These are phyloP conservation scores for Termitomyces sp. DNA, from an alignment of 768 basidiomycete species.

Conservation along the genomic window DNA sequence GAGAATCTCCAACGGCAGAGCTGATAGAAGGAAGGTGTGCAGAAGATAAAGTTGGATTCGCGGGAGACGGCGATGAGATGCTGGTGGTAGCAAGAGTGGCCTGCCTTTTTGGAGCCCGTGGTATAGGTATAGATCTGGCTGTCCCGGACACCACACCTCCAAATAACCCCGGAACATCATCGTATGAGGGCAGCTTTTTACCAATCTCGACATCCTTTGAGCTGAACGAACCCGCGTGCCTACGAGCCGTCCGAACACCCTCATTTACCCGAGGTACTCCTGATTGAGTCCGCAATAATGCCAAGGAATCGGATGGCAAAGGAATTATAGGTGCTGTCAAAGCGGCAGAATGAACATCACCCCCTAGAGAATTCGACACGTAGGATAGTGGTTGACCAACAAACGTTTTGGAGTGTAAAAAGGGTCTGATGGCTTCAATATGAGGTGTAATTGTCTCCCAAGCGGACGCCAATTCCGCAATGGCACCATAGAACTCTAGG, in stretches of 20 bases:
- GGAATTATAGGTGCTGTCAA: neutral
- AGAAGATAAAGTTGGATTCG: slow-evolving; percentile 32
- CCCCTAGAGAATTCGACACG: neutral
- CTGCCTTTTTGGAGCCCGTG: slow-evolving; percentile 49
- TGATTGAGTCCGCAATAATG: slow-evolving; percentile 7
- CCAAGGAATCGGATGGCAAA: slow-evolving; percentile 14
- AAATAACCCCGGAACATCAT: slow-evolving; percentile 31
- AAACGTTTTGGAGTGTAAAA: slow-evolving; percentile 36
- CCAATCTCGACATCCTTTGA: slow-evolving; percentile 89
- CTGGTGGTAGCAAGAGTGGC: slow-evolving; percentile 31
- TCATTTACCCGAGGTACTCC: slow-evolving; percentile 17
- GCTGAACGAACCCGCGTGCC: slow-evolving; percentile 95
- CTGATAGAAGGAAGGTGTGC: slow-evolving; percentile 8
- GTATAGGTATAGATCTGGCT: slow-evolving; percentile 30
- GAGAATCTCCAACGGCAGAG: slow-evolving; percentile 13
- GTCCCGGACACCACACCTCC: slow-evolving; percentile 32
- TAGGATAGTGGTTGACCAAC: slow-evolving; percentile 19
- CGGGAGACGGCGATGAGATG: slow-evolving; percentile 21
- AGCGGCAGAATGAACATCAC: neutral
- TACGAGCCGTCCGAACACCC: slow-evolving; percentile 54
- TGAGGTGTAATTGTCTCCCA: slow-evolving; percentile 79
- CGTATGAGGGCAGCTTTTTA: slow-evolving; percentile 67
- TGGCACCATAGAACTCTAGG: slow-evolving; percentile 83
- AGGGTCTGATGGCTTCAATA: slow-evolving; percentile 61
- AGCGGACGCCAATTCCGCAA: slow-evolving; percentile 79